A percentile compares a stretch with the other conserved stretches of the same genome.
phyloP scores from a whole-genome alignment of 148 eudicot genomes.

The Spergularia bocconei region DNA sequence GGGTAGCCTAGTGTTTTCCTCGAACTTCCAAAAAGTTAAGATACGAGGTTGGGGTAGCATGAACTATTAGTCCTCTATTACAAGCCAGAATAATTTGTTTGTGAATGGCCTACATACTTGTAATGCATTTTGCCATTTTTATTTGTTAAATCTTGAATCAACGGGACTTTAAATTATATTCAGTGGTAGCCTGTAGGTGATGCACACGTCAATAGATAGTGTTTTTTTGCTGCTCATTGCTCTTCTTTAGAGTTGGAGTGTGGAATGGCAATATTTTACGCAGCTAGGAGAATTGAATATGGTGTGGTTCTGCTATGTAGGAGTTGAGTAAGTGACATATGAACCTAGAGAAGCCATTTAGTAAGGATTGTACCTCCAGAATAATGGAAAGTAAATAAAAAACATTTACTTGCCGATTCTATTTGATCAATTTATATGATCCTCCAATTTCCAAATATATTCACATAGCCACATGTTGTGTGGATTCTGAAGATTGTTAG shows the following conservation, averaged over 20 bases:
- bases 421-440: too few relatives aligned
- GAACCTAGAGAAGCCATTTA: too few relatives aligned
- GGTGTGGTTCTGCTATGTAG: not conserved
- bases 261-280: not conserved
- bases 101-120: not conserved
- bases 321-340: too few relatives aligned
- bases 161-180: not conserved
- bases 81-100: not conserved
- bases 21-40: too few relatives aligned
- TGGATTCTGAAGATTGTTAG: too few relatives aligned
- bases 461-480: too few relatives aligned
- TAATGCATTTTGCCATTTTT: not conserved
- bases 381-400: too few relatives aligned
- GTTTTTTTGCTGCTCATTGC: not conserved
- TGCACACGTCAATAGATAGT: not conserved
- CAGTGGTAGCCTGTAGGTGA: not conserved
- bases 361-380: too few relatives aligned
- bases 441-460: too few relatives aligned
- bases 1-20: too few relatives aligned
- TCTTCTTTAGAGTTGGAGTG: not conserved
- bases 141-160: not conserved
- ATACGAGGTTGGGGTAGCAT: too few relatives aligned
- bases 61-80: not conserved
- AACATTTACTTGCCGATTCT: too few relatives aligned
- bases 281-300: not conserved